Conservation (phyloP, 2,329 filamentous ascomycete species). For the Aspergillus pseudonomiae region DNA sequence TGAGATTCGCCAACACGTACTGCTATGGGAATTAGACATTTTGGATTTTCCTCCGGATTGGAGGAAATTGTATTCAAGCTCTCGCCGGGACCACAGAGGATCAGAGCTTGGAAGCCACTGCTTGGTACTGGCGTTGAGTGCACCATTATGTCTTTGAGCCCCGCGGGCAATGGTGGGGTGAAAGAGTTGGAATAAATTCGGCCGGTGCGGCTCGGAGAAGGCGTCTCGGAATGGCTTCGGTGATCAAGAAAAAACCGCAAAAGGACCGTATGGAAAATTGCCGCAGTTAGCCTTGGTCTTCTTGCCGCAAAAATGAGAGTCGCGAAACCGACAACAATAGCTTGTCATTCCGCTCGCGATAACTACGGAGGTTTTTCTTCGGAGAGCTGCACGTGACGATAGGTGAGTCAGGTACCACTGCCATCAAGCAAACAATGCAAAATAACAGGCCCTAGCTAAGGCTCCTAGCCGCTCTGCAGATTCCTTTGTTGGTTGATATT, state of each 20-base stretch:
- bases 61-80: slow-evolving; percentile 52
- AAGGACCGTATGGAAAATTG: neutral
- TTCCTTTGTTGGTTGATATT: neutral
- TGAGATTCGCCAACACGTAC: slow-evolving; percentile 41
- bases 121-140: slow-evolving; percentile 14
- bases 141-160: slow-evolving; percentile 10
- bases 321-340: neutral
- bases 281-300: neutral
- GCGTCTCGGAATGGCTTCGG: neutral
- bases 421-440: neutral
- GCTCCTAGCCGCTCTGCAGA: neutral
- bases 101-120: slow-evolving; percentile 50
- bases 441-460: neutral
- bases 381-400: slow-evolving; percentile 7
- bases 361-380: slow-evolving; percentile 9
- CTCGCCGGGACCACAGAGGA: slow-evolving; percentile 51
- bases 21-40: slow-evolving; percentile 44
- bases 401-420: slow-evolving; percentile 3
- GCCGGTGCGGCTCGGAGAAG: neutral
- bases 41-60: slow-evolving; percentile 50
- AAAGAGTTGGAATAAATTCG: neutral
- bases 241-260: neutral
- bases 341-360: neutral
- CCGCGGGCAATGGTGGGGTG: slow-evolving; percentile 13
- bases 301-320: neutral